Evolutionary conservation across 1,284 basidiomycete species (phyloP).

Genomic region (Pholiota adiposa): DNA sequence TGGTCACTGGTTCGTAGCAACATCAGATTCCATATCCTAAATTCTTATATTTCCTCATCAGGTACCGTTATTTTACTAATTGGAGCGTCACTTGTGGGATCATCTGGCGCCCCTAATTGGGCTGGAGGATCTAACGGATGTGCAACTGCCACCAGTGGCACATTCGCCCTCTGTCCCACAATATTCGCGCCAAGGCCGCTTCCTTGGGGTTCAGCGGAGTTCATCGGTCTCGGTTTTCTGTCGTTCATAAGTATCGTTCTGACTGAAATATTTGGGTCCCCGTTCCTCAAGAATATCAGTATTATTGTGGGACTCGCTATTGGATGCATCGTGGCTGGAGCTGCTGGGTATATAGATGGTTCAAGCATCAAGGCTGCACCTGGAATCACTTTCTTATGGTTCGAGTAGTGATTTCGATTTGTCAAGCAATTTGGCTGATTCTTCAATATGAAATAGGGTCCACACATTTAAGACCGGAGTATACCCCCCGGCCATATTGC

Average conservation of each 20-base stretch:
- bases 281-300: constrained; percentile 79
- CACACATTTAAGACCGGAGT: constrained; percentile 79
- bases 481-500: constrained; percentile 81
- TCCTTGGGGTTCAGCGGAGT: constrained; percentile 79
- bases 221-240: constrained; percentile 85
- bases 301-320: constrained; percentile 73
- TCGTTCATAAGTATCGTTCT: constrained; percentile 79
- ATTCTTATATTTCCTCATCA: constrained; percentile 23
- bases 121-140: constrained; percentile 80
- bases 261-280: constrained; percentile 79
- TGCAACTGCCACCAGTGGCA: constrained; percentile 56
- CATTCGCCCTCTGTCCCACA: constrained; percentile 71
- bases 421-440: not conserved
- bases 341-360: constrained; percentile 72
- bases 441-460: constrained; percentile 42
- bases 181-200: constrained; percentile 60
- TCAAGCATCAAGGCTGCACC: constrained; percentile 67
- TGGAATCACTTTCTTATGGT: constrained; percentile 77
- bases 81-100: constrained; percentile 74
- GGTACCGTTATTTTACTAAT: constrained; percentile 78
- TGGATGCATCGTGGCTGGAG: constrained; percentile 79
- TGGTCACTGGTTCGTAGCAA: constrained; percentile 64
- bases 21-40: too few species aligned
- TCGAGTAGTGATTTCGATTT: not conserved
- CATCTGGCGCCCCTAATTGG: constrained; percentile 79